phyloP scores from a whole-genome alignment of 2,329 filamentous ascomycete species.

The Xylariaceae sp. region DNA sequence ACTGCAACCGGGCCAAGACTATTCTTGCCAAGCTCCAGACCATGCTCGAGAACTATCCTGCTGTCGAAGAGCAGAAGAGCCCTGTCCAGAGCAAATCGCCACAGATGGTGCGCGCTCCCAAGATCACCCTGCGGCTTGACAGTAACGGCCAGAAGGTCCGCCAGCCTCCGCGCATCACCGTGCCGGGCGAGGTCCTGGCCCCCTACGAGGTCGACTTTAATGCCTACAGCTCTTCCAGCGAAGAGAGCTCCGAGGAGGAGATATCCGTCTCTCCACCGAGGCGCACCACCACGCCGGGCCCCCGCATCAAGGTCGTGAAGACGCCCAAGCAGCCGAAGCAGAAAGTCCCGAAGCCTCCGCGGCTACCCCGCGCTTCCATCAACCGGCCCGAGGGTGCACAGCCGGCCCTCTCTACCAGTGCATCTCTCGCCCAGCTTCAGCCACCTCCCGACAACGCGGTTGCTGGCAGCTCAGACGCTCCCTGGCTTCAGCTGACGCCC shows the following conservation, averaged over 20 bases:
- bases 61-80: constrained; percentile 42
- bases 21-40: constrained; percentile 51
- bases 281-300: constrained; percentile 28
- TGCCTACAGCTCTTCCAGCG: constrained; percentile 44
- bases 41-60: constrained; percentile 54
- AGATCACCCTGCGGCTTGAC: constrained; percentile 36
- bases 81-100: constrained; percentile 47
- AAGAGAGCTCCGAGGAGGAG: constrained; percentile 45
- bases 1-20: constrained; percentile 52
- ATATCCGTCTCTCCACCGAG: constrained; percentile 32
- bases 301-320: constrained; percentile 46
- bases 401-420: constrained; percentile 34
- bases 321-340: constrained; percentile 38
- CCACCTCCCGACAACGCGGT: constrained; percentile 54
- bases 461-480: constrained; percentile 50
- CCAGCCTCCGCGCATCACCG: constrained; percentile 51
- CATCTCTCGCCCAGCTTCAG: constrained; percentile 35
- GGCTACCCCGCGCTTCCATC: constrained; percentile 19
- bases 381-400: constrained; percentile 31
- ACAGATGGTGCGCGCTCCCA: constrained; percentile 40
- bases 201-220: constrained; percentile 60
- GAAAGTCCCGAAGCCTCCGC: constrained; percentile 26
- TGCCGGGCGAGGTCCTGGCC: constrained; percentile 58
- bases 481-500: constrained; percentile 58
- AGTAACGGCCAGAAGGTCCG: constrained; percentile 39